phyloP scores from a whole-genome alignment of 2,329 filamentous ascomycete genomes.

The Pseudohalonectria lignicola region DNA sequence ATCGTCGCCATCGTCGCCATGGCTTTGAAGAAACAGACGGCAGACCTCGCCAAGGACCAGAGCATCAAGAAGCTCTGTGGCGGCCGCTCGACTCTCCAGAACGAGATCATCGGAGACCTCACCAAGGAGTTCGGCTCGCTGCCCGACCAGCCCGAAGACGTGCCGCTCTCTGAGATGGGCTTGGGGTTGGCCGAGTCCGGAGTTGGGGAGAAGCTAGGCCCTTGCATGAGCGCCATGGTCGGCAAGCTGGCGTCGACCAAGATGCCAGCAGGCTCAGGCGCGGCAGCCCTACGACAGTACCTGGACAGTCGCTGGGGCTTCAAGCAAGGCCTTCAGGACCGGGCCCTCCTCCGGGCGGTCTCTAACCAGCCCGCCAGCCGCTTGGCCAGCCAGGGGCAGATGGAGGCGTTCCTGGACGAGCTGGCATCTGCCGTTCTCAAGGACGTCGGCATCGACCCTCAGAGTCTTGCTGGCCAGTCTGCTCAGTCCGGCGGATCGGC shows the following conservation, averaged over 20 bases:
- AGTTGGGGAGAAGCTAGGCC: no score
- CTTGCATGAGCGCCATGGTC: slow-evolving; percentile 7
- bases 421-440: no score
- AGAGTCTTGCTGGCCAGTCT: slow-evolving; percentile 81
- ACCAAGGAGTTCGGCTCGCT: slow-evolving; percentile 24
- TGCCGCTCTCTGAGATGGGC: slow-evolving; percentile 20
- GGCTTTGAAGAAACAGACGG: slow-evolving; percentile 15
- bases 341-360: no score
- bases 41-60: slow-evolving; percentile 14
- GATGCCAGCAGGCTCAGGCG: background rate
- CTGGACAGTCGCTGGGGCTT: background rate
- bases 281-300: background rate
- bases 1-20: slow-evolving; percentile 16
- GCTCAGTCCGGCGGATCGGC: slow-evolving; percentile 79
- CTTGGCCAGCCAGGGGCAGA: no score
- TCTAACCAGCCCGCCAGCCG: no score
- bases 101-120: slow-evolving; percentile 31
- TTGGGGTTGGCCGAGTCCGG: no score
- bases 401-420: no score
- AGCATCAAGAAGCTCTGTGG: slow-evolving; percentile 19
- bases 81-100: slow-evolving; percentile 30
- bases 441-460: no score
- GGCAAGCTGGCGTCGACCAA: background rate
- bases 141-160: slow-evolving; percentile 26
- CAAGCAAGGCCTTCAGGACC: no score